These are phyloP conservation scores for Chalaropsis thielavioides DNA, from an alignment of 2,329 filamentous ascomycete genomes.

Conservation along the genomic window DNA sequence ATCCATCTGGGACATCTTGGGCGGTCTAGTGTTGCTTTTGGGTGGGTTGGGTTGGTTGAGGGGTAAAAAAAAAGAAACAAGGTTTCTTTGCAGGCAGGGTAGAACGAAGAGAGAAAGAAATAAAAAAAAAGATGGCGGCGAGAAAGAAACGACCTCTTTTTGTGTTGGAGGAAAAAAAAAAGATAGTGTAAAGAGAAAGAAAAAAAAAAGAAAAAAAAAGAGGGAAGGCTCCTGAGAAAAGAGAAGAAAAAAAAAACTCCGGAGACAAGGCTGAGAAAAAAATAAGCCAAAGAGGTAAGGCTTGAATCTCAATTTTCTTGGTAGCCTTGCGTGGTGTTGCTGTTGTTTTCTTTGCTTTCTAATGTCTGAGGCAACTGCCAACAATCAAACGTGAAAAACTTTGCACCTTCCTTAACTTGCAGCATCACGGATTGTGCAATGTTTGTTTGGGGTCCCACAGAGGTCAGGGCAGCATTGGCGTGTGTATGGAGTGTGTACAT, in stretches of 20 bases:
- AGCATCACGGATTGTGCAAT: too few relatives aligned
- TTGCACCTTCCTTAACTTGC: not conserved
- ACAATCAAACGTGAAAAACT: not conserved
- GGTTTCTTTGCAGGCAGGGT: too few relatives aligned
- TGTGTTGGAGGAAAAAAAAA: not conserved
- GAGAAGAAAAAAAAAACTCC: slow-evolving; percentile 7
- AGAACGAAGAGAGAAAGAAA: not conserved
- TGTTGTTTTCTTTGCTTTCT: too few relatives aligned
- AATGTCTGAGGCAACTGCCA: not conserved
- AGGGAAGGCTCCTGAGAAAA: not conserved
- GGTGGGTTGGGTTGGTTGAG: not conserved
- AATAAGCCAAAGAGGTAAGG: not conserved
- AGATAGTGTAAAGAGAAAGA: not conserved
- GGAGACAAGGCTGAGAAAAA: not conserved
- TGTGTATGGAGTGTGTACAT: too few relatives aligned
- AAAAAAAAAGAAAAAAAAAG: not conserved
- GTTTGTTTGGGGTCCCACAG: too few relatives aligned
- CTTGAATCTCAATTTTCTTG: not conserved
- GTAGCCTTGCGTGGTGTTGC: not conserved
- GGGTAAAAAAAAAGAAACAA: not conserved
- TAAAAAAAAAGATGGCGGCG: not conserved
- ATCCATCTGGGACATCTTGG: slow-evolving; percentile 40
- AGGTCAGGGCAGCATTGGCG: too few relatives aligned
- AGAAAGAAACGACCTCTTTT: not conserved
- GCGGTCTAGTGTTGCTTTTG: slow-evolving; percentile 12